A percentile compares a stretch with the other conserved stretches of the same genome.
phyloP scores from a whole-genome alignment of 257 asterid genomes.

The Lavandula angustifolia region DNA sequence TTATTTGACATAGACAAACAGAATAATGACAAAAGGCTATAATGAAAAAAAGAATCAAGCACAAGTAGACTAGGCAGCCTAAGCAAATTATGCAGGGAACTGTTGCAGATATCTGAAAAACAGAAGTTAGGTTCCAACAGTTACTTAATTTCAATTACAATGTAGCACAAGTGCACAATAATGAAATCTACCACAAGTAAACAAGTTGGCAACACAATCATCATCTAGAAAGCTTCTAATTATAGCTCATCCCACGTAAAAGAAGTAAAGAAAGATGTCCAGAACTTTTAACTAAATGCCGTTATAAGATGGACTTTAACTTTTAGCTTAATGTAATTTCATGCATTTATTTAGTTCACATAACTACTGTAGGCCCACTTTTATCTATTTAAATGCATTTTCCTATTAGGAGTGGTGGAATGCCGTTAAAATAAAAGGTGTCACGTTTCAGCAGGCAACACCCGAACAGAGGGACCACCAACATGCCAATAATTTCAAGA shows the following conservation, averaged over 20 bases:
- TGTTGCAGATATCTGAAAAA: not conserved
- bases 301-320: not conserved
- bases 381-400: conserved; percentile 19
- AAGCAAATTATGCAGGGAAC: not conserved
- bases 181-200: not conserved
- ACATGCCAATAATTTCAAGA: conserved; percentile 19
- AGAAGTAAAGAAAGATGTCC: not conserved
- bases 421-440: not conserved
- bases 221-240: not conserved
- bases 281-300: not conserved
- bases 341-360: not conserved
- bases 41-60: not conserved
- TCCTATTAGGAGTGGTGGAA: conserved; percentile 7
- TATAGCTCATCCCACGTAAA: not conserved
- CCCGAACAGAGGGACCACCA: not conserved
- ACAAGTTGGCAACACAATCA: not conserved
- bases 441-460: conserved; percentile 12
- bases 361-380: not conserved
- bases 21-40: not conserved
- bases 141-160: conserved; percentile 15
- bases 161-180: not conserved
- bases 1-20: not conserved
- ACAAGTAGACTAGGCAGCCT: not conserved
- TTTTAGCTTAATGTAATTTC: not conserved
- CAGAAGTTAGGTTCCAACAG: not conserved